phyloP scores from a whole-genome alignment of 495 filamentous ascomycete genomes.

The Polyplosphaeria fusca region DNA sequence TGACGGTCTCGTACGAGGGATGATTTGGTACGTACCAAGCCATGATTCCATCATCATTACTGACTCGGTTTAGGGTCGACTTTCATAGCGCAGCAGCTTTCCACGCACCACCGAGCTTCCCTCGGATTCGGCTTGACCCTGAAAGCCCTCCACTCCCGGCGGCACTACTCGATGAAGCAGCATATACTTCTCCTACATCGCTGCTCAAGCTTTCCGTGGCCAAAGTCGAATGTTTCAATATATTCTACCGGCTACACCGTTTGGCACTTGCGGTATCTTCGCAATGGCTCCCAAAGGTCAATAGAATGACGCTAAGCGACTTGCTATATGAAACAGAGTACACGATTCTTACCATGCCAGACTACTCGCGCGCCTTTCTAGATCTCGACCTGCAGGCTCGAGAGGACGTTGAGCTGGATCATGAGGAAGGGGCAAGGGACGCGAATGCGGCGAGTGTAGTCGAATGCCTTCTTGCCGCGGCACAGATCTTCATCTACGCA shows the following conservation, averaged over 20 bases:
- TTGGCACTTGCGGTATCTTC: conserved; percentile 18
- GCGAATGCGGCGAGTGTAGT: conserved; percentile 23
- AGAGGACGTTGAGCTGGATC: background rate
- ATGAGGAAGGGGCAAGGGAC: background rate
- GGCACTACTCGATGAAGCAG: conserved; percentile 25
- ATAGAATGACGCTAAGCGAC: conserved; percentile 12
- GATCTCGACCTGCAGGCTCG: conserved; percentile 8
- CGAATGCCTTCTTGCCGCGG: conserved; percentile 17
- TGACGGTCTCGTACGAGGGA: conserved; percentile 22
- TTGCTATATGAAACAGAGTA: conserved; percentile 29
- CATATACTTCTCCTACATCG: conserved; percentile 25
- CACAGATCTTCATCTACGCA: conserved; percentile 23
- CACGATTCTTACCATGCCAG: conserved; percentile 12
- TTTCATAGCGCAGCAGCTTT: conserved; percentile 28
- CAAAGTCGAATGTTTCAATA: conserved; percentile 26
- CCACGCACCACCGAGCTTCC: conserved; percentile 17
- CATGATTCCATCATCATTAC: too few species aligned
- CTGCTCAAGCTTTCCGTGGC: conserved; percentile 23
- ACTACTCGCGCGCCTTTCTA: conserved; percentile 24
- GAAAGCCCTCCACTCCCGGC: conserved; percentile 17
- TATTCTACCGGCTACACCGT: conserved; percentile 29
- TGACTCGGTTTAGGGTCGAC: conserved; percentile 30
- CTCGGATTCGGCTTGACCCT: conserved; percentile 12
- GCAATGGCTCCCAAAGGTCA: conserved; percentile 12
- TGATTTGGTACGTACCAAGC: conserved; percentile 17